Conservation (phyloP, 2,329 filamentous ascomycete species). For the Pseudopyricularia cyperi region DNA sequence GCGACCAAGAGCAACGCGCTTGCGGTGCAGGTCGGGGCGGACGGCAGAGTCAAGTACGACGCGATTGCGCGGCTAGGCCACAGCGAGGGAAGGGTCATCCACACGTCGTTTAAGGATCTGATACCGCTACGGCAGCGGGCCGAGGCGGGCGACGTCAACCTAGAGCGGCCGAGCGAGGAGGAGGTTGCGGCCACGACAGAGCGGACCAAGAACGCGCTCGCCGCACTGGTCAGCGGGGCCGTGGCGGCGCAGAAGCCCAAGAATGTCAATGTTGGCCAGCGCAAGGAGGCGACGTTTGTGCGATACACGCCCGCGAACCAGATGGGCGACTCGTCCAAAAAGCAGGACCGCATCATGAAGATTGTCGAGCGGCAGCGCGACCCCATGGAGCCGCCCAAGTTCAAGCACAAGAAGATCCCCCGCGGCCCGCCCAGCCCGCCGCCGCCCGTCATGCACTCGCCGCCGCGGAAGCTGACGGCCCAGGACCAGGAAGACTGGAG, state of each 20-base stretch:
- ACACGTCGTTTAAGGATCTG: slow-evolving; percentile 91
- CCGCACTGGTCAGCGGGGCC: slow-evolving; percentile 69
- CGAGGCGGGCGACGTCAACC: slow-evolving; percentile 79
- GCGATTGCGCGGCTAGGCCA: slow-evolving; percentile 88
- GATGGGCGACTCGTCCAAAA: slow-evolving; percentile 78
- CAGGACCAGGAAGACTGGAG: slow-evolving; percentile 97
- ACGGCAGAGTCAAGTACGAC: slow-evolving; percentile 93
- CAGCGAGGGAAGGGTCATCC: slow-evolving; percentile 68
- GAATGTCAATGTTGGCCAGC: slow-evolving; percentile 70
- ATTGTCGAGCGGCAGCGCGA: slow-evolving; percentile 90
- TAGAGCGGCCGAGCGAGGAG: slow-evolving; percentile 74
- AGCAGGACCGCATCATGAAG: slow-evolving; percentile 95
- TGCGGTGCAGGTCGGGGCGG: slow-evolving; percentile 78
- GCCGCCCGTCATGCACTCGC: slow-evolving; percentile 88
- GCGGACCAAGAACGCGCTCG: slow-evolving; percentile 76
- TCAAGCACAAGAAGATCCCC: slow-evolving; percentile 98
- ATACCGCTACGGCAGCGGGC: slow-evolving; percentile 89
- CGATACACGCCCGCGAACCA: slow-evolving; percentile 92
- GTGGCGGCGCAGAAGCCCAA: slow-evolving; percentile 92
- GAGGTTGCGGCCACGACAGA: slow-evolving; percentile 75
- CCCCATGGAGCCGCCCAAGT: slow-evolving; percentile 94
- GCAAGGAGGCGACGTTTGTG: slow-evolving; percentile 83
- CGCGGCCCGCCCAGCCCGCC: slow-evolving; percentile 85
- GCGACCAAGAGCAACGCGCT: slow-evolving; percentile 69
- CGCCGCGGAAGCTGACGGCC: slow-evolving; percentile 85